Evolutionary conservation across 2,329 filamentous ascomycete species (phyloP), one percentile per base, ranked within the genome.

Genomic region (Boeremia lycopersici): DNA sequence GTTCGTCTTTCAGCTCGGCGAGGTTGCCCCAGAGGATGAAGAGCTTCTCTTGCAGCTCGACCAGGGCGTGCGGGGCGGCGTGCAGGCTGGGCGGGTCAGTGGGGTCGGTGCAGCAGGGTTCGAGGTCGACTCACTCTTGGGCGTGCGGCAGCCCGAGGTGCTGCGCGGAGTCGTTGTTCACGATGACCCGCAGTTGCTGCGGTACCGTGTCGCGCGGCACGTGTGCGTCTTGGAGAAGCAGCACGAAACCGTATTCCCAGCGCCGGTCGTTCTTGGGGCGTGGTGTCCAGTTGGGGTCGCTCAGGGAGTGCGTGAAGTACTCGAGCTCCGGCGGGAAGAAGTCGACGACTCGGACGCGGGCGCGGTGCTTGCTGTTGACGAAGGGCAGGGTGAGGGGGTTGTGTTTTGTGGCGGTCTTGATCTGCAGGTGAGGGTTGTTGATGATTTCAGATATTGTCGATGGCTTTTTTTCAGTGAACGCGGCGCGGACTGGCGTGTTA

Each of bases 11-110:
- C 23, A 71, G 44, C 40, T 73, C 71, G 15, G 64, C 57, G 1
- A 97, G 79, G 57, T 96, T 85, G 1, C 93, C 93, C 93, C 93
- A 98, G 1, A 97, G 79, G 31, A 85, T 77, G 69, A 88, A 93
- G 50, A 97, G 79, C 63, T 84, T 87, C 62, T 96, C 85, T 45
- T 85, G 83, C 4, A 97, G 76, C 6, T 72, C 59, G 3, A 65
- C 70, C 1, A 95, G 76, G 1, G 76, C 67, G 0, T 72, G 46
- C 2, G 74, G 63, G 39, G 61, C 89, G n/a, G 74, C 69, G 17
- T 81, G 82, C 30, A 96, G 80, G 71, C 86, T 86, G 38, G 11
- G n/a, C 8, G 34, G 26, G 40, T 67, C 28, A 69, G 57, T 36
- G 15, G 15, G 15, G 23, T 38, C 11, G 4, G 17, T 10, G 2